Evolutionary conservation across 495 filamentous ascomycete species (phyloP), one percentile per base, ranked within the genome.

Genomic region (Penicillium crystallinum): DNA sequence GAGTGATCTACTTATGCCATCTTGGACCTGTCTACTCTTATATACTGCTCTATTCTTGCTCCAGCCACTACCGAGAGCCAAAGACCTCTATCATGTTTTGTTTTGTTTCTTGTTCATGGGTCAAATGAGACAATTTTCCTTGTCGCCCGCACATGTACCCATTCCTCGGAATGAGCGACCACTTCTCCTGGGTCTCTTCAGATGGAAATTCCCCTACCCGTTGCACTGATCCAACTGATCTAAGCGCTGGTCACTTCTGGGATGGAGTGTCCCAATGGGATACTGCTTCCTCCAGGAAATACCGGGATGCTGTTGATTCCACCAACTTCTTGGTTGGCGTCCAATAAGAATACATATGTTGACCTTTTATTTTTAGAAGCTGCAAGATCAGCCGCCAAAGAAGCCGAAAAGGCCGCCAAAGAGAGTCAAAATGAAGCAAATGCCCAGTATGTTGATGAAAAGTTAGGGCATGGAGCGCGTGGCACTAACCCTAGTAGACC

Each of bases 401-500:
- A 46, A n/a, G 30, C 27, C 30, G 12, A 46, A 35, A 33, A 46
- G 30, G 7, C 18, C 21, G 1, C 30, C 18, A 22, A 30, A 3
- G 17, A 25, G 10, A 25, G 14, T 11, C 10, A 27, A 14, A 15
- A n/a, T 46, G 44, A 21, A 15, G 11, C 1, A 1, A 22, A 21
- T 10, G 27, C 36, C 7, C 11, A 41, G 47, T 50, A 50, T 7
- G 47, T 50, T 50, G 47, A 46, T 15, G 9, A 18, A n/a, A 27
- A 58, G 40, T 64, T 64, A 62, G 55, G 62, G 58, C 47, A 51
- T 39, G 34, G 35, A 21, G 53, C 35, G 43, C 46, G 35, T 53
- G 54, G 55, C 61, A 44, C 62, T 65, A 62, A 65, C 54, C 53
- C 59, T 62, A 58, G 49, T 33, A 62, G 62, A 22, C 22, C 41